Conservation (phyloP, 169 alveolate genomes). For the Cryptosporidium andersoni region DNA sequence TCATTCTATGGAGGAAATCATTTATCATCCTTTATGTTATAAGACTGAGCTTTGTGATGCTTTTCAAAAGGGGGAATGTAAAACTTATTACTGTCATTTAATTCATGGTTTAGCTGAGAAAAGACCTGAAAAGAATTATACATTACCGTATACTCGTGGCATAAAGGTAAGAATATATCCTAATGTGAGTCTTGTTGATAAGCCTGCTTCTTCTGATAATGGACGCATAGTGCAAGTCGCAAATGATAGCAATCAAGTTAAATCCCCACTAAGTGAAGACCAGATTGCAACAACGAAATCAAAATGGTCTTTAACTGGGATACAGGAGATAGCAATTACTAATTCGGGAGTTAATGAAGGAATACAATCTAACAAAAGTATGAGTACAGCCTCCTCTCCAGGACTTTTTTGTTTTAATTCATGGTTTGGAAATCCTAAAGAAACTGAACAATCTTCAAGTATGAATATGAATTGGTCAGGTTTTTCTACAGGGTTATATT, state of each 20-base stretch:
- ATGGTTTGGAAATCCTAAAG: no score
- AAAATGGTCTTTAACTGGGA: background rate
- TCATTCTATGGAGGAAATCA: slow-evolving; percentile 82
- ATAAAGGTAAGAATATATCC: slow-evolving; percentile 78
- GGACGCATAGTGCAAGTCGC: background rate
- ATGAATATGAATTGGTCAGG: no score
- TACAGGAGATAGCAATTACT: no score
- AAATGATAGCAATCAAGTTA: background rate
- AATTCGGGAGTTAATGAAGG: no score
- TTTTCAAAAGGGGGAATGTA: slow-evolving; percentile 81
- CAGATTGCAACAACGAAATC: background rate
- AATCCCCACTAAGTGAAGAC: background rate
- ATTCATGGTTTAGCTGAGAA: slow-evolving; percentile 86
- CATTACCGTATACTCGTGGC: slow-evolving; percentile 79
- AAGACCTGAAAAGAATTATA: slow-evolving; percentile 78
- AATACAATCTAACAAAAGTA: background rate
- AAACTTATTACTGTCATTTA: slow-evolving; percentile 83
- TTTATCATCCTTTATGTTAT: slow-evolving; percentile 84
- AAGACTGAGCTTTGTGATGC: slow-evolving; percentile 81
- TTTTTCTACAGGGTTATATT: no score
- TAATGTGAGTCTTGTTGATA: slow-evolving; percentile 81
- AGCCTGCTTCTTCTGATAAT: slow-evolving; percentile 39
- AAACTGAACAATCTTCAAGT: no score
- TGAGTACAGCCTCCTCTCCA: slow-evolving; percentile 1
- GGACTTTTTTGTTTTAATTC: no score